Percentiles rank a stretch among this genome's conserved stretches.
phyloP scores from a whole-genome alignment of 768 basidiomycete species.

The Leccinum pellstonianum region DNA sequence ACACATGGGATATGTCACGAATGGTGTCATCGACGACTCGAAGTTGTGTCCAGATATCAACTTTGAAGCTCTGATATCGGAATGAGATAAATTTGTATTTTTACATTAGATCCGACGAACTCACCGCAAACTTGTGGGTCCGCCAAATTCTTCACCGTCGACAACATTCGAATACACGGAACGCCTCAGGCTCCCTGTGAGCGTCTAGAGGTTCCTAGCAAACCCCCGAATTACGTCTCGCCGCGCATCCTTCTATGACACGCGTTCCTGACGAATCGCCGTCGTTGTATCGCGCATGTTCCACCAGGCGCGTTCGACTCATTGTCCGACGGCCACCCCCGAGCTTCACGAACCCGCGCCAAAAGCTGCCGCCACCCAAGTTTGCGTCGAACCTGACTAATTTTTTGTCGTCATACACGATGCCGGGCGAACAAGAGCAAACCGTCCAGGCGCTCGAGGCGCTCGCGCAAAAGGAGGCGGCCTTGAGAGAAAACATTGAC shows the following conservation, averaged over 20 bases:
- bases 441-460: conserved; percentile 27
- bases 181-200: background rate
- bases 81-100: too few relatives aligned
- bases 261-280: background rate
- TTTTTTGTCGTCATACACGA: conserved; percentile 63
- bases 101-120: too few relatives aligned
- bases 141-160: too few relatives aligned
- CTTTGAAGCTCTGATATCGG: too few relatives aligned
- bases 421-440: conserved; percentile 50
- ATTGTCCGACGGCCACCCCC: conserved; percentile 66
- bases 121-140: too few relatives aligned
- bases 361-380: conserved; percentile 55
- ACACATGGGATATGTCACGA: too few relatives aligned
- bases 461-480: too few relatives aligned
- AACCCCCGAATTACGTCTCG: conserved; percentile 5
- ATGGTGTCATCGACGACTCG: too few relatives aligned
- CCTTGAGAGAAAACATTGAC: too few relatives aligned
- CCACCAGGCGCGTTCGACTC: conserved; percentile 60
- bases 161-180: too few relatives aligned
- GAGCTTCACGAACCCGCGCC: conserved; percentile 60
- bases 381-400: conserved; percentile 53
- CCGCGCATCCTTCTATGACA: background rate
- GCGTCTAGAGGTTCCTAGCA: conserved; percentile 16
- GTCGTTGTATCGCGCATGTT: conserved; percentile 16
- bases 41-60: too few relatives aligned